Evolutionary conservation across 768 basidiomycete genomes (phyloP), one percentile per base, ranked within the genome.

Genomic region (Glaciozyma antarctica): DNA sequence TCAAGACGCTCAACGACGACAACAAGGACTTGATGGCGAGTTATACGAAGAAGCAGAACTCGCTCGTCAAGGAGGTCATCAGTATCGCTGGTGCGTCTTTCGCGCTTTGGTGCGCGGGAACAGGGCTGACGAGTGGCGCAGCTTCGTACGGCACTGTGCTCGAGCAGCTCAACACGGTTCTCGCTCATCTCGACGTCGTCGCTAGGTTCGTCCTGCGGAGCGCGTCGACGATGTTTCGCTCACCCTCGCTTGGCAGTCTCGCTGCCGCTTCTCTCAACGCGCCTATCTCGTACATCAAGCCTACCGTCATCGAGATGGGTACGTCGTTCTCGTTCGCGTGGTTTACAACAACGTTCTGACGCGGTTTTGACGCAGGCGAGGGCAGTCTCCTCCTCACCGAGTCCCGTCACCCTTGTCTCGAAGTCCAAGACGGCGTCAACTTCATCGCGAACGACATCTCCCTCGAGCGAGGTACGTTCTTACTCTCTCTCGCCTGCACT

Each of bases 371-470:
- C 63, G 3, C 65, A 90, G 91, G 91, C 17, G 80, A 84, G 7
- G 91, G 93, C 2, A 85, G 85, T 73, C 79, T 98, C 16, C 76
- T 89, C 48, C 79, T 98, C 28, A 82, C 81, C 65, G 90, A 92
- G 44, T 91, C 94, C 16, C 81, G 95, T 30, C 95, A 99, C 78
- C 95, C 95, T 19, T 97, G 94, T 72, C 80, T 99, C 24, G 95
- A 99, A 76, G 87, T 94, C 7, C 92, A 97, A 74, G 94, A 97
- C 58, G 95, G 91, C 48, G 81, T 99, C 49, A 86, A 83, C 72
- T 98, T 98, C 76, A 98, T 99, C 71, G 82, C 93, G 2, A 99
- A 98, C 74, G 90, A 98, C 73, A 85, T 95, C 44, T 86, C 92
- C 75, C 90, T 98, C 89, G 83, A 71, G 53, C 62, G 72, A n/a